Base-by-base conservation (phyloP, 2,329 filamentous ascomycete genomes). In the Epichloe sp. region DNA sequence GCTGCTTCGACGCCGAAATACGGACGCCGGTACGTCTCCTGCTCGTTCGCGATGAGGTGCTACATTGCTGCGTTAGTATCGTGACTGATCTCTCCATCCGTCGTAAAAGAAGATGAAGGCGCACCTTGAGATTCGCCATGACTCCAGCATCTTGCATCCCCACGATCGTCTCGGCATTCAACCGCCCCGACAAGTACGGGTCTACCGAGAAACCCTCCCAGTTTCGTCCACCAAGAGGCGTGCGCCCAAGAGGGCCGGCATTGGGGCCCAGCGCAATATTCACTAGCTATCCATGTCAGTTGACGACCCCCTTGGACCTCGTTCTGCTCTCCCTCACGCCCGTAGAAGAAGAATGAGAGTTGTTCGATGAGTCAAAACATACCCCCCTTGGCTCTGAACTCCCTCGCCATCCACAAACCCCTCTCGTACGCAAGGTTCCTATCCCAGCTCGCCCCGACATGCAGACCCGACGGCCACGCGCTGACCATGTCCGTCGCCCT, bases 101-200 rank as follows among this genome's bases (percentile, higher is more conserved):
- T 4, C 5, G 23, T 35, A 5, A 34, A 19, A 34, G 7, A 5
- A 35, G 15, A 6, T 14, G 26, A 19, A n/a, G 4, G 26, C 34
- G 17, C 38, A 71, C 71, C 65, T 78, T 91, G 73, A 73, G 81
- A 69, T 82, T 87, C 51, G 88, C 86, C 63, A 94, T 85, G 38
- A 91, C 81, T 58, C 87, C 87, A 3, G 82, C 81, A 59, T 83
- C 79, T 62, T 93, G 87, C 49, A 88, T 86, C 34, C 86, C 87
- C 55, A 78, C 74, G 58, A 91, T 79, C 1, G 84, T 85, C 59
- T 87, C 77, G n/a, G 78, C 78, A 53, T 85, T 83, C 52, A 86
- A 71, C 53, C 80, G 74, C 19, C 86, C 88, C 1, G 85, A 82
- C 6, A 89, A 72, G 14, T 81, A 80, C 0, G 85, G 84, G 59